Percentiles rank a stretch among this genome's conserved stretches.
phyloP scores from a whole-genome alignment of 2,329 filamentous ascomycete genomes.

The Sodiomyces alkalinus region DNA sequence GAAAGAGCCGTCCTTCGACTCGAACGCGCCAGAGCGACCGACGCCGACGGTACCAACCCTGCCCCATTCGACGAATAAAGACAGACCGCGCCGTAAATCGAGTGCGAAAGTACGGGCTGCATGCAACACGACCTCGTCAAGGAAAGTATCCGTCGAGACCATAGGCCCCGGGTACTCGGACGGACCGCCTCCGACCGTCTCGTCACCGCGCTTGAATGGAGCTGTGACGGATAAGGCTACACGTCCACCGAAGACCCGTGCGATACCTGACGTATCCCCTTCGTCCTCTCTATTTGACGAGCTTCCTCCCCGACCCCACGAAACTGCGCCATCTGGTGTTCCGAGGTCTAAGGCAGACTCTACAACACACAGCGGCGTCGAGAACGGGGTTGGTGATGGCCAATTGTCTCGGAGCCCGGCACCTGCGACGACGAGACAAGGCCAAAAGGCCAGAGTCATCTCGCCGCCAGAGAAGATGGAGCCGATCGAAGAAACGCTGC shows the following conservation, averaged over 20 bases:
- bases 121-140: constrained; percentile 13
- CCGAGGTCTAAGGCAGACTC: no score
- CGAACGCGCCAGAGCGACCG: not conserved
- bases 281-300: constrained; percentile 24
- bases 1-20: no score
- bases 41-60: not conserved
- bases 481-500: not conserved
- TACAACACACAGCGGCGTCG: no score
- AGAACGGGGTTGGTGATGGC: no score
- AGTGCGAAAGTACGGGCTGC: constrained; percentile 10
- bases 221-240: constrained; percentile 19
- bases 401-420: no score
- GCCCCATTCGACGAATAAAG: not conserved
- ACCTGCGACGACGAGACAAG: no score
- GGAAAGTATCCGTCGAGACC: constrained; percentile 15
- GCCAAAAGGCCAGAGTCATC: no score
- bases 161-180: constrained; percentile 13
- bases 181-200: constrained; percentile 14
- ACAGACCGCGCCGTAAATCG: constrained; percentile 9
- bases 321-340: no score
- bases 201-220: constrained; percentile 15
- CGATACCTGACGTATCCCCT: constrained; percentile 19
- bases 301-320: constrained; percentile 12
- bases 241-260: constrained; percentile 15
- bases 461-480: no score